A percentile compares a stretch with the other conserved stretches of the same genome.
Evolutionary conservation across 2,329 filamentous ascomycete genomes (phyloP).

Genomic region (Fusarium anguioides): DNA sequence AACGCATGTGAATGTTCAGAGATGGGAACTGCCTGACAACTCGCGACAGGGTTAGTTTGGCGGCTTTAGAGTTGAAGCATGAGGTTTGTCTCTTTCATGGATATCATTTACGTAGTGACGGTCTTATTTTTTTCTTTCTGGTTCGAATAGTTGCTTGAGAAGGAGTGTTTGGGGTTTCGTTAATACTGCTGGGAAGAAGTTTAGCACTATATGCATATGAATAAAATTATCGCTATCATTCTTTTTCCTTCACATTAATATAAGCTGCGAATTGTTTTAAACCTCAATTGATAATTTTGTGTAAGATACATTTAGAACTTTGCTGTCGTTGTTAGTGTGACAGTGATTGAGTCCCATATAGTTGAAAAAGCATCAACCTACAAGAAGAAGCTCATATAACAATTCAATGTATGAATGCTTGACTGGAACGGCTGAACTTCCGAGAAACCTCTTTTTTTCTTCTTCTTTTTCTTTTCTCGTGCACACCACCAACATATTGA

Average conservation of each 20-base stretch:
- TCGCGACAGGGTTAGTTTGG: constrained; percentile 4
- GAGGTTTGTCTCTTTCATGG: background rate
- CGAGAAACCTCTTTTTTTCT: no score
- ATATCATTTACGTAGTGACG: rapidly evolving
- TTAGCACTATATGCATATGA: background rate
- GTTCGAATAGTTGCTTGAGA: background rate
- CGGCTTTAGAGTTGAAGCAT: rapidly evolving
- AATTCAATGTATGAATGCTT: no score
- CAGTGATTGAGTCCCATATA: background rate
- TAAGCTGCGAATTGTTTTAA: no score
- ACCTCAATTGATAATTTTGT: background rate
- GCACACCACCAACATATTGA: no score
- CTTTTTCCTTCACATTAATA: background rate
- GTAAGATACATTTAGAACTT: background rate
- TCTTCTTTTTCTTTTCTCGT: no score
- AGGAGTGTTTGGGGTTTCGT: background rate
- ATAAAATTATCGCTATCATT: background rate
- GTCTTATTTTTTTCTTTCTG: background rate
- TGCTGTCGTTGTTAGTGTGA: background rate
- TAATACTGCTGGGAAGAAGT: background rate
- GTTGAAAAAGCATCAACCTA: no score
- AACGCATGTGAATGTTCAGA: constrained; percentile 14
- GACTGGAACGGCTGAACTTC: no score
- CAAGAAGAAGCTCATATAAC: no score
- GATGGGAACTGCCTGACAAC: constrained; percentile 43